Evolutionary conservation across 1,284 basidiomycete species (phyloP), one percentile per base, ranked within the genome.

Genomic region (Somion occarium): DNA sequence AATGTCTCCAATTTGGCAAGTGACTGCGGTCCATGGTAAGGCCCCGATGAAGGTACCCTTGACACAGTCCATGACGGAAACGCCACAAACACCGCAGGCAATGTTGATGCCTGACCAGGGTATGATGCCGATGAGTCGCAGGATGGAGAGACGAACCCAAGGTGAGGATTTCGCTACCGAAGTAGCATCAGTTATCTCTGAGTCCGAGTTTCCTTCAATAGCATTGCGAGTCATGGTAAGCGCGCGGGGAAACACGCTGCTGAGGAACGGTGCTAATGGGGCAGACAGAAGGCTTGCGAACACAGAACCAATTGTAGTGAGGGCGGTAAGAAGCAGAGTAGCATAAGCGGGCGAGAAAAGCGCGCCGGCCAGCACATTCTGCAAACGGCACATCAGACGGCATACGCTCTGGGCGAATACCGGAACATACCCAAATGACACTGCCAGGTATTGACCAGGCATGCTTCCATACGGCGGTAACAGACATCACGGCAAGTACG

Each of bases 21-120:
- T 91, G 62, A 83, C 92, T 52, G 82, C 89, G 59, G 81, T 95
- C 92, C 81, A 93, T 26, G 80, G 93, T 59, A 83, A 73, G 61
- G 75, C 83, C 50, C 82, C 91, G 59, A 92, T 91, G 76, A 88
- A 93, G 53, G 83, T 76, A 38, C 88, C 89, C 23, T 91, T 72
- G 61, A 85, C 76, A 67, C 91, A 93, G 62, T 93, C 86, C 50
- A 71, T 64, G 45, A 89, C 63, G 4, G 82, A 72, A 22, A 96
- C 91, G 27, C 88, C 86, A 59, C 90, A 91, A 15, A 94, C 90
- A 44, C 92, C 92, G 66, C 88, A 93, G 26, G 93, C 93, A 53
- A 96, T 88, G 65, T 96, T 96, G 73, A 96, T 92, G 50, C 91
- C 93, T 49, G 89, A 91, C 92, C 92, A 96, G 3, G 92, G 92